phyloP scores from a whole-genome alignment of 192 early-diverging fungal species.

The Linnemannia hyalina region DNA sequence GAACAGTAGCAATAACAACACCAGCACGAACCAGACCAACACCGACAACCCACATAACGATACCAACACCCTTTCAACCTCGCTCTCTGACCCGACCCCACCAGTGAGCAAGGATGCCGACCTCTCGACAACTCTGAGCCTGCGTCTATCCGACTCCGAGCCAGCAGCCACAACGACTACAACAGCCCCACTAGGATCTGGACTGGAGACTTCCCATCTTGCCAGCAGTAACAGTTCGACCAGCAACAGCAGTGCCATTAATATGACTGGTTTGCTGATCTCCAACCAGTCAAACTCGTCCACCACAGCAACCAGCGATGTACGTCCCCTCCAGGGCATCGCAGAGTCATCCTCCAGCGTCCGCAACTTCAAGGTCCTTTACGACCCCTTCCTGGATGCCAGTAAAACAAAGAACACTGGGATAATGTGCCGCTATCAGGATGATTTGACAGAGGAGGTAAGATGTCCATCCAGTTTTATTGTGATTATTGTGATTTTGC shows the following conservation, averaged over 20 bases:
- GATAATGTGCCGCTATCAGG: slow-evolving; percentile 51
- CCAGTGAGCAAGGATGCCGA: neutral
- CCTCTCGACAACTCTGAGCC: slow-evolving; percentile 4
- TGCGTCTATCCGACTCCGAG: neutral
- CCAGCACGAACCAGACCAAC: slow-evolving; percentile 9
- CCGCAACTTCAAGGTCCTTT: slow-evolving; percentile 46
- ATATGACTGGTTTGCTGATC: slow-evolving; percentile 13
- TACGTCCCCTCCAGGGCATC: slow-evolving; percentile 20
- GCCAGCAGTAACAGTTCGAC: neutral
- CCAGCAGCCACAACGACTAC: slow-evolving; percentile 6
- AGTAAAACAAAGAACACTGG: slow-evolving; percentile 46
- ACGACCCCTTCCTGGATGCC: slow-evolving; percentile 52
- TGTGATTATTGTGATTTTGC: neutral
- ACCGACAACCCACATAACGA: slow-evolving; percentile 6
- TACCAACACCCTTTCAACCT: slow-evolving; percentile 1
- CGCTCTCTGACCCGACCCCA: slow-evolving; percentile 1
- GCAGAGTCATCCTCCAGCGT: slow-evolving; percentile 15
- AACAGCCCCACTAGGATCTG: slow-evolving; percentile 1
- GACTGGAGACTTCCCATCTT: neutral
- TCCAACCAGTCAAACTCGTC: neutral
- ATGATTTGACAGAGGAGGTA: slow-evolving; percentile 55
- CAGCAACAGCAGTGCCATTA: neutral
- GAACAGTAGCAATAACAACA: slow-evolving; percentile 27
- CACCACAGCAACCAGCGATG: neutral
- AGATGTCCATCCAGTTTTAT: neutral